These are phyloP conservation scores for Globisporangium orthogonon DNA, from an alignment of 352 stramenopile genomes.

Conservation along the genomic window DNA sequence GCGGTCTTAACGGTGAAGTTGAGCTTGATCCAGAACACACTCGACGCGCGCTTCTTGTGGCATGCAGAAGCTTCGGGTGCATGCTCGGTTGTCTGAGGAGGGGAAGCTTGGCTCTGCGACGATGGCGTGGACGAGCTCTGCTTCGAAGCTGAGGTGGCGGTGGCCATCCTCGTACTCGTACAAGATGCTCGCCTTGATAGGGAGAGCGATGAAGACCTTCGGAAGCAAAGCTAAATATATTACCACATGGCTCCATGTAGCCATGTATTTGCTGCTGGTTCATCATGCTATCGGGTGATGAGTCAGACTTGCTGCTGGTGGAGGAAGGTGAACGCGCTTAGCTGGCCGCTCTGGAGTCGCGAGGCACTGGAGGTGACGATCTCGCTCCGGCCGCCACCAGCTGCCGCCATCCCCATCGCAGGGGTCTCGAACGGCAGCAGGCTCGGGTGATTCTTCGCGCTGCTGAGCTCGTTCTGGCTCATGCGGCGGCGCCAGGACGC, in stretches of 20 bases:
- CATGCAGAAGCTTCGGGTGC: neutral
- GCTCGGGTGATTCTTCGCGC: constrained; percentile 19
- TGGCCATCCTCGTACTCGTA: neutral
- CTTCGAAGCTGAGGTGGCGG: neutral
- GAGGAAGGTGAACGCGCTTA: constrained; percentile 13
- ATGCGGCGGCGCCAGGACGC: constrained; percentile 35
- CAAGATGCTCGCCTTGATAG: neutral
- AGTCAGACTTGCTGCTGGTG: neutral
- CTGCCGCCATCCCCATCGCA: neutral
- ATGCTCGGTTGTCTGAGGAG: neutral
- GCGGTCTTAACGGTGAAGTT: constrained; percentile 69
- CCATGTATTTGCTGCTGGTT: neutral
- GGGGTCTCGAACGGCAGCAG: constrained; percentile 29
- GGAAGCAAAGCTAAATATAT: neutral
- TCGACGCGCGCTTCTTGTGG: constrained; percentile 24
- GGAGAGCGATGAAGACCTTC: too few relatives aligned
- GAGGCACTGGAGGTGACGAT: constrained; percentile 11
- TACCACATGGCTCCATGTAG: neutral
- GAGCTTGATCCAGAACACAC: constrained; percentile 63
- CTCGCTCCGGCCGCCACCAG: neutral
- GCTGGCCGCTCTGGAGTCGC: constrained; percentile 9
- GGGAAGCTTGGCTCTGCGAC: neutral
- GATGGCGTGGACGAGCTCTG: neutral
- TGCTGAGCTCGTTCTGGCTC: constrained; percentile 10
- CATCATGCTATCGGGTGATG: too few relatives aligned